Conservation (phyloP, 805 yeast species). For the Starmerella stigmatis region DNA sequence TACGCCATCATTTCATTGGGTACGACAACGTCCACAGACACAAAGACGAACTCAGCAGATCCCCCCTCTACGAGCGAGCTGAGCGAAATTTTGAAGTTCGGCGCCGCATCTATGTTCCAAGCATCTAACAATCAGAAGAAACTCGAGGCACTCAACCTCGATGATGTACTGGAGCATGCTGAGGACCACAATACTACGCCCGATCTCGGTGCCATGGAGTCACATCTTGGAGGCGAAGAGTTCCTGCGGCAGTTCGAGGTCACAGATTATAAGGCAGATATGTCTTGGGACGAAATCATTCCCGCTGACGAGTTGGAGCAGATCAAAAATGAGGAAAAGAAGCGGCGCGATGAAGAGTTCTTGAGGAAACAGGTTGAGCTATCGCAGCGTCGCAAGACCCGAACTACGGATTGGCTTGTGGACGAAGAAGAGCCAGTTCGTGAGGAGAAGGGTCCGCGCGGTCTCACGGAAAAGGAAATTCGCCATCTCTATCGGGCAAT, state of each 20-base stretch:
- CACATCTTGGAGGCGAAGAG: constrained; percentile 97
- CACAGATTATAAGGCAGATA: constrained; percentile 95
- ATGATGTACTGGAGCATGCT: constrained; percentile 91
- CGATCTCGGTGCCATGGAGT: constrained; percentile 68
- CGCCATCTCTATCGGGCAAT: constrained; percentile 78
- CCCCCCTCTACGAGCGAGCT: constrained; percentile 71
- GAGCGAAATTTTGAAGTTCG: constrained; percentile 88
- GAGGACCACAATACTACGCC: constrained; percentile 96
- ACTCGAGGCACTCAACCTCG: constrained; percentile 87
- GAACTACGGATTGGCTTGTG: constrained; percentile 50
- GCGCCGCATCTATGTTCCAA: constrained; percentile 97
- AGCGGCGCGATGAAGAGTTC: constrained; percentile 72
- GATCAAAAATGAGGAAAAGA: constrained; percentile 84
- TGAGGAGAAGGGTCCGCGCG: constrained; percentile 33
- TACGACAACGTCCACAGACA: constrained; percentile 54
- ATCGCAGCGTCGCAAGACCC: constrained; percentile 70
- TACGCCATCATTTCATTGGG: constrained; percentile 96
- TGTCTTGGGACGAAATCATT: constrained; percentile 97
- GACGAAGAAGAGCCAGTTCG: constrained; percentile 24
- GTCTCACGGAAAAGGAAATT: constrained; percentile 73
- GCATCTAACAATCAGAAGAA: constrained; percentile 92
- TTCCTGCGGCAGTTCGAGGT: constrained; percentile 94
- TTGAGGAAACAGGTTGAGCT: constrained; percentile 82
- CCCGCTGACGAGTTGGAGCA: constrained; percentile 87
- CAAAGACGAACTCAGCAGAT: constrained; percentile 42